A percentile compares a stretch with the other conserved stretches of the same genome.
Conservation (phyloP, 768 basidiomycete genomes). For the Lentinula edodes region DNA sequence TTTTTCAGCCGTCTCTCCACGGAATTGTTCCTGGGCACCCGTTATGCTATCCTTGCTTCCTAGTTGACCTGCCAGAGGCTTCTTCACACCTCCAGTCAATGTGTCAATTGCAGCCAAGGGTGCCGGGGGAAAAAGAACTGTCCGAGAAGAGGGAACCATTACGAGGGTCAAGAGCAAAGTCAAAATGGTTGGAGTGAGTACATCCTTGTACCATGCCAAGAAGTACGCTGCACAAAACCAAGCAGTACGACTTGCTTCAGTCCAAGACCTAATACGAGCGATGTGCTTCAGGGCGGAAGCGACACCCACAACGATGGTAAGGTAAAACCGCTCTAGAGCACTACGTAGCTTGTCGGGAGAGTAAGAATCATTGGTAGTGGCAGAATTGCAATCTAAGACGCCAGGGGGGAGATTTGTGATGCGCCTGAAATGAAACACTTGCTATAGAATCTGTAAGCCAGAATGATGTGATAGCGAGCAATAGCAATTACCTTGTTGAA, state of each 20-base stretch:
- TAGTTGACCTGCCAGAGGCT: slow-evolving; percentile 25
- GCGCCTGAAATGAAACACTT: slow-evolving; percentile 32
- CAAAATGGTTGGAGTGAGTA: slow-evolving; percentile 28
- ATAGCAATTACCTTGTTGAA: slow-evolving; percentile 32
- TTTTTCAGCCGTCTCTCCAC: slow-evolving; percentile 32
- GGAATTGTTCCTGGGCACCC: slow-evolving; percentile 28
- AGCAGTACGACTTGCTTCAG: slow-evolving; percentile 27
- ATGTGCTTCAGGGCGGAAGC: slow-evolving; percentile 27
- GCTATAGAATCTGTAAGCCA: slow-evolving; percentile 16
- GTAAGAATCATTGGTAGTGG: slow-evolving; percentile 31
- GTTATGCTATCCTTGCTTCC: slow-evolving; percentile 24
- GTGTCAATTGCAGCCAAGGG: slow-evolving; percentile 25
- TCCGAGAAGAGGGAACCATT: slow-evolving; percentile 27
- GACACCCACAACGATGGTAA: slow-evolving; percentile 24
- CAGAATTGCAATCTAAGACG: slow-evolving; percentile 32
- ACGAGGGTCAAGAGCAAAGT: slow-evolving; percentile 27
- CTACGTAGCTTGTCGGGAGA: slow-evolving; percentile 36
- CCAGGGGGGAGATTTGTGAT: slow-evolving; percentile 20
- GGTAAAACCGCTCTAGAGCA: slow-evolving; percentile 34
- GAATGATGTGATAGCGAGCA: too few relatives aligned
- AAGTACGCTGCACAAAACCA: slow-evolving; percentile 27
- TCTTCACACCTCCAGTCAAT: slow-evolving; percentile 25
- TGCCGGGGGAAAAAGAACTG: slow-evolving; percentile 29
- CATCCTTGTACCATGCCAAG: slow-evolving; percentile 29
- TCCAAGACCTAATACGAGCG: slow-evolving; percentile 33